phyloP scores from a whole-genome alignment of 768 basidiomycete species.

The Gloeostereum incarnatum region DNA sequence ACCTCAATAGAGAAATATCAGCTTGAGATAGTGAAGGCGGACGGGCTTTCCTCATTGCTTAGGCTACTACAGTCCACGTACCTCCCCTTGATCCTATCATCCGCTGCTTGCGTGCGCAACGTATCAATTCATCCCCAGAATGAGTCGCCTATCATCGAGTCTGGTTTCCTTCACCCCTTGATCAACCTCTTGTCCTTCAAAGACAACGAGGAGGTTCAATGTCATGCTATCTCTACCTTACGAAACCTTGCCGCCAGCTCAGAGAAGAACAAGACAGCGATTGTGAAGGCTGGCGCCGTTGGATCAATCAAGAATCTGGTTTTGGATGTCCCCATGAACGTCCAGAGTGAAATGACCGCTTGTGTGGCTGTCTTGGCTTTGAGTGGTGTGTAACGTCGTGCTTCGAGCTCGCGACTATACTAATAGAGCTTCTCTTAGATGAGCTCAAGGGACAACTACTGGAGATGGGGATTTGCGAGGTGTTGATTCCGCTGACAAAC shows the following conservation, averaged over 20 bases:
- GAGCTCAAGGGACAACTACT: conserved; percentile 94
- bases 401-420: background rate
- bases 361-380: conserved; percentile 94
- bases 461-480: conserved; percentile 98
- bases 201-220: conserved; percentile 99
- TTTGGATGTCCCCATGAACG: conserved; percentile 88
- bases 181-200: conserved; percentile 97
- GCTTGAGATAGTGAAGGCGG: conserved; percentile 93
- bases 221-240: conserved; percentile 96
- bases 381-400: conserved; percentile 56
- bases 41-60: conserved; percentile 85
- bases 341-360: conserved; percentile 99
- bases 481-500: conserved; percentile 92
- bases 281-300: conserved; percentile 95
- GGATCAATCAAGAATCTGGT: conserved; percentile 96
- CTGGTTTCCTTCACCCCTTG: conserved; percentile 91
- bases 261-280: conserved; percentile 97
- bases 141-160: conserved; percentile 98
- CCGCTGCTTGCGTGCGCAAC: conserved; percentile 97
- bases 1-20: conserved; percentile 89
- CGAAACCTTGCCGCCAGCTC: conserved; percentile 94
- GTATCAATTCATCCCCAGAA: conserved; percentile 98
- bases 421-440: conserved; percentile 38
- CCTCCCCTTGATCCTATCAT: conserved; percentile 94
- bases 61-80: conserved; percentile 95